Evolutionary conservation across 257 asterid species (phyloP).

Genomic region (Capsicum chinense): DNA sequence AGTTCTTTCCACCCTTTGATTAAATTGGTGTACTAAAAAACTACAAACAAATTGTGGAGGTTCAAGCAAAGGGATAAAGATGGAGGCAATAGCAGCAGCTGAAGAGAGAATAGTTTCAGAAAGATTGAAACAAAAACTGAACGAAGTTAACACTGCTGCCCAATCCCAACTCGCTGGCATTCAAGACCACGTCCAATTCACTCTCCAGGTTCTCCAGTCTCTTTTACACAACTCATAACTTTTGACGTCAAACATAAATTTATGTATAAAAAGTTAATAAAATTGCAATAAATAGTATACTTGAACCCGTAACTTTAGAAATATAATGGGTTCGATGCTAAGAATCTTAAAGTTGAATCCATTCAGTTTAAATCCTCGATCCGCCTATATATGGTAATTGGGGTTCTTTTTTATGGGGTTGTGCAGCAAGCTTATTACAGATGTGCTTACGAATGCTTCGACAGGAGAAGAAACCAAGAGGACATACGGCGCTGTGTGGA

Average conservation of each 20-base stretch:
- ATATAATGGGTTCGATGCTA: too few relatives aligned
- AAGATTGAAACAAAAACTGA: constrained; percentile 73
- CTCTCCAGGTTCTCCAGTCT: constrained; percentile 67
- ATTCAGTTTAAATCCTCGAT: too few relatives aligned
- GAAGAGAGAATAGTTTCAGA: constrained; percentile 78
- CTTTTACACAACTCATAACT: too few relatives aligned
- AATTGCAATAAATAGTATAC: too few relatives aligned
- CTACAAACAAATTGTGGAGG: background rate
- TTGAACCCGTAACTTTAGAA: too few relatives aligned
- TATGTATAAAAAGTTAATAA: too few relatives aligned
- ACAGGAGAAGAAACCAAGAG: constrained; percentile 66
- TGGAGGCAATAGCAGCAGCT: constrained; percentile 91
- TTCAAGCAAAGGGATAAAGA: constrained; percentile 20
- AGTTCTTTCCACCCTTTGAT: background rate
- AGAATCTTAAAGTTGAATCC: too few relatives aligned
- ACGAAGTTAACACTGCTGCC: constrained; percentile 80
- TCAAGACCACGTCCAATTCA: constrained; percentile 89
- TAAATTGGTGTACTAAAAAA: too few relatives aligned
- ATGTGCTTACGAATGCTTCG: constrained; percentile 95
- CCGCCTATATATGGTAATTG: too few relatives aligned
- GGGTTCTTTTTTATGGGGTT: background rate
- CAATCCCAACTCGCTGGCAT: constrained; percentile 79
- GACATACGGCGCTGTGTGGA: constrained; percentile 86
- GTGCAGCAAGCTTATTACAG: constrained; percentile 90
- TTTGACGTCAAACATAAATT: too few relatives aligned